Conservation (phyloP, 257 asterid genomes). For the Jaltomata sinuosa region DNA sequence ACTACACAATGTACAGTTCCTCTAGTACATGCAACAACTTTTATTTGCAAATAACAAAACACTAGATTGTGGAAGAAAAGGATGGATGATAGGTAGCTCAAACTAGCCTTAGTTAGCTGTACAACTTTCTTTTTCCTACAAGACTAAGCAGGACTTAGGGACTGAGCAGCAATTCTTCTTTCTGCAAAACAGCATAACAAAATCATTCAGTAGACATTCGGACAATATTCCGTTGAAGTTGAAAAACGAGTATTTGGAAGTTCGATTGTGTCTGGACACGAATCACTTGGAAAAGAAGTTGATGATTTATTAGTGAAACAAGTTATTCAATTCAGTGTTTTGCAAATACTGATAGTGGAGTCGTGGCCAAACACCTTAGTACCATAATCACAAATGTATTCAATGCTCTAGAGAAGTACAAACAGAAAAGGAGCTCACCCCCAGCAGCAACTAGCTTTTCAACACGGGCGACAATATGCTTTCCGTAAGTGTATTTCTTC, state of each 20-base stretch:
- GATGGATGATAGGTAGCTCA: constrained; percentile 30
- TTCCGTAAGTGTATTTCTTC: constrained; percentile 79
- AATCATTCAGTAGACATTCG: not conserved
- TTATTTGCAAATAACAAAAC: constrained; percentile 24
- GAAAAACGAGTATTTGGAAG: not conserved
- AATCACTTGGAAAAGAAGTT: not conserved
- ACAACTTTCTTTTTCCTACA: constrained; percentile 46
- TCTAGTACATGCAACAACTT: constrained; percentile 34
- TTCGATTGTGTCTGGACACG: not conserved
- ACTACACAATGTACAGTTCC: constrained; percentile 39
- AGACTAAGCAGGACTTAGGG: constrained; percentile 19
- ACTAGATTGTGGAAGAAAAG: not conserved
- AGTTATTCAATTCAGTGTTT: not conserved
- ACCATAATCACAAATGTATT: not conserved
- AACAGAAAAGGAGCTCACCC: constrained; percentile 22
- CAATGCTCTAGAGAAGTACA: not conserved
- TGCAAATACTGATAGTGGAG: not conserved
- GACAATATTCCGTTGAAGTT: not conserved
- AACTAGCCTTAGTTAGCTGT: constrained; percentile 86
- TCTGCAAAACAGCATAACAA: constrained; percentile 20
- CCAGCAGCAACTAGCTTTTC: constrained; percentile 87
- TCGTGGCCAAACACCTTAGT: not conserved
- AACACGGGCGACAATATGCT: constrained; percentile 79
- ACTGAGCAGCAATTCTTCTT: constrained; percentile 47
- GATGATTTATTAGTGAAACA: not conserved